A percentile compares a stretch with the other conserved stretches of the same genome.
Conservation (phyloP, 23 red algal genomes). For the Chondrus crispus region DNA sequence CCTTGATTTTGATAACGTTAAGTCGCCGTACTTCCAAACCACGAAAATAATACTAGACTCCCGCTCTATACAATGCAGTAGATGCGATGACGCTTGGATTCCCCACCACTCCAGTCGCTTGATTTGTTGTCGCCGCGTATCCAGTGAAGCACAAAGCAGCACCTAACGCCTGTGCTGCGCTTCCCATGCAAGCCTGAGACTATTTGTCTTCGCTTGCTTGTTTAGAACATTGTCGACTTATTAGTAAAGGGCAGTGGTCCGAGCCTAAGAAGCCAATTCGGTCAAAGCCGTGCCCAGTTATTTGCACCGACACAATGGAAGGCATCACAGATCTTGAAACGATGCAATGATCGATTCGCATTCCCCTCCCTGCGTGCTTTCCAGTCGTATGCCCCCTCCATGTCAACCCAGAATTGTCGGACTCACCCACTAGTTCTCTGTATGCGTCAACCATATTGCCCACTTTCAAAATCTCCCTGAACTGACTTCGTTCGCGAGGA, state of each 20-base stretch:
- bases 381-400: slow-evolving; percentile 39
- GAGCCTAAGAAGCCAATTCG: slow-evolving; percentile 57
- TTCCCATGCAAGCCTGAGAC: no score
- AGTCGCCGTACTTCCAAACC: no score
- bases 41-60: no score
- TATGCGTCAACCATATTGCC: slow-evolving; percentile 48
- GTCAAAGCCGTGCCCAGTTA: slow-evolving; percentile 28
- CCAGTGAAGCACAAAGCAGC: no score
- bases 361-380: slow-evolving; percentile 36
- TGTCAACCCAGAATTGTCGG: neutral
- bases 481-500: slow-evolving; percentile 31
- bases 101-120: no score
- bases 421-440: slow-evolving; percentile 12
- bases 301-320: neutral
- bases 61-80: no score
- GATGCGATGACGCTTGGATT: no score
- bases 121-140: no score
- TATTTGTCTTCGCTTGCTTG: no score
- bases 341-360: slow-evolving; percentile 67
- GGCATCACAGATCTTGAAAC: slow-evolving; percentile 3
- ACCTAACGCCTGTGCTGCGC: no score
- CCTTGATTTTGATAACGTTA: no score
- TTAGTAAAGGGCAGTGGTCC: slow-evolving; percentile 40
- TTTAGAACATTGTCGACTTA: slow-evolving; percentile 3
- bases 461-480: slow-evolving; percentile 18